Conservation (phyloP, 768 basidiomycete genomes). For the Lenzites betulinus region DNA sequence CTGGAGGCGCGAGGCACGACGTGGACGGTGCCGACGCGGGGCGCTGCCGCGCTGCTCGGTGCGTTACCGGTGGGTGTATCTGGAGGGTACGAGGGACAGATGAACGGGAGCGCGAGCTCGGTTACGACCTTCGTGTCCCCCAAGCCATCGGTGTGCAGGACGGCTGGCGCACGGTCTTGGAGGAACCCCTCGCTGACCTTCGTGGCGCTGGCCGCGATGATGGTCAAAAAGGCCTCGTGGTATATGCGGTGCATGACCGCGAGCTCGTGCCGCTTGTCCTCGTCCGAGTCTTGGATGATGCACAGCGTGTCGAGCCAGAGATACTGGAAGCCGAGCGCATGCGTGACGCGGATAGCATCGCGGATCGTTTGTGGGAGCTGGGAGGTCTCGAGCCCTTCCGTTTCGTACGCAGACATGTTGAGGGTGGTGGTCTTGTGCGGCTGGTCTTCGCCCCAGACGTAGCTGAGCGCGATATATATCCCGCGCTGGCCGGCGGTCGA, state of each 20-base stretch:
- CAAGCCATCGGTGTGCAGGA: not conserved
- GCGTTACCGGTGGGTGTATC: too few species aligned
- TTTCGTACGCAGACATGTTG: constrained; percentile 3
- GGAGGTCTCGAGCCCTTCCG: not conserved
- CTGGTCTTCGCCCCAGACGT: constrained; percentile 10
- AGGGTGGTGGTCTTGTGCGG: not conserved
- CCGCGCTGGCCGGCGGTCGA: not conserved
- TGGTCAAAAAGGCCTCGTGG: constrained; percentile 11
- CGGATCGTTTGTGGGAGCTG: constrained; percentile 12
- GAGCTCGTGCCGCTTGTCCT: constrained; percentile 11
- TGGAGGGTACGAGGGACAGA: not conserved
- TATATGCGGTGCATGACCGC: constrained; percentile 1
- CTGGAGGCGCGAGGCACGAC: not conserved
- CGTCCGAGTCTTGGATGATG: constrained; percentile 16
- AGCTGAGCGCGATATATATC: constrained; percentile 10
- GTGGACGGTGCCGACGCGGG: constrained; percentile 5
- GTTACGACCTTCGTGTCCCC: not conserved
- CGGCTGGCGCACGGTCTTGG: not conserved
- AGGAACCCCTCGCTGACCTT: constrained; percentile 10
- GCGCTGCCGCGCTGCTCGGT: not conserved
- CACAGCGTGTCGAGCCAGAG: constrained; percentile 20
- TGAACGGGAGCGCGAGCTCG: constrained; percentile 6
- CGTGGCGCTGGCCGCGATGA: constrained; percentile 12
- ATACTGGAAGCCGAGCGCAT: constrained; percentile 11
- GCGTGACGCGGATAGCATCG: constrained; percentile 9